Evolutionary conservation across 192 early-diverging fungal species (phyloP), one percentile per base, ranked within the genome.

Genomic region (Allomyces arbusculus): DNA sequence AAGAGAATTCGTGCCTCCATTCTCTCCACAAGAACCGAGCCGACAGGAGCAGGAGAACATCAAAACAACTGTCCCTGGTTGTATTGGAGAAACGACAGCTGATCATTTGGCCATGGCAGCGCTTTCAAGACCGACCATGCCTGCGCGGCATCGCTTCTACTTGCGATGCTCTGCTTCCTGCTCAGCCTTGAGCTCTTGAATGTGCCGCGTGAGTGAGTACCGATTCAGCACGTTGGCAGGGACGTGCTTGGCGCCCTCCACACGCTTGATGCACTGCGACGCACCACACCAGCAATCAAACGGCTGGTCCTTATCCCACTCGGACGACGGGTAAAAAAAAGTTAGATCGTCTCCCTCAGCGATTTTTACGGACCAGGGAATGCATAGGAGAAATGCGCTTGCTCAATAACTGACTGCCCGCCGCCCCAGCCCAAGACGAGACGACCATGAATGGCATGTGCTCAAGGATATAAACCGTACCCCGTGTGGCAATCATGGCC

Each of bases 261-360:
- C 76, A 40, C 23, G 72, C 69, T 76, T 75, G 64, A 82, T 74
- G 61, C 80, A 82, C 75, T 73, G 67, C 10, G 61, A 62, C 10
- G 76, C 64, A 24, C 79, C 77, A 61, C 81, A 82, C 79, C 81
- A 80, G 68, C 81, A 82, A 23, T 73, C 67, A 65, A 82, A 82
- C 10, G 81, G 78, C 71, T 82, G 77, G 70, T 75, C 79, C 81
- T 80, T 82, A 62, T 82, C 81, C 81, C 81, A 82, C 67, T 82
- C 80, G 61, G 79, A 80, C 23, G 80, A 78, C 44, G 79, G 79
- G 67, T 82, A 82, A 68, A 80, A 80, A 69, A 82, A 80, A 14
- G 77, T 76, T 55, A 80, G 24, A 65, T 76, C 80, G 65, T 80
- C 79, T 25, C 80, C 79, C 61, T 66, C 71, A 44, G 72, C 71